Evolutionary conservation across 23 red algal species (phyloP), one percentile per base, ranked within the genome.

Genomic region (Agarophyton chilense): DNA sequence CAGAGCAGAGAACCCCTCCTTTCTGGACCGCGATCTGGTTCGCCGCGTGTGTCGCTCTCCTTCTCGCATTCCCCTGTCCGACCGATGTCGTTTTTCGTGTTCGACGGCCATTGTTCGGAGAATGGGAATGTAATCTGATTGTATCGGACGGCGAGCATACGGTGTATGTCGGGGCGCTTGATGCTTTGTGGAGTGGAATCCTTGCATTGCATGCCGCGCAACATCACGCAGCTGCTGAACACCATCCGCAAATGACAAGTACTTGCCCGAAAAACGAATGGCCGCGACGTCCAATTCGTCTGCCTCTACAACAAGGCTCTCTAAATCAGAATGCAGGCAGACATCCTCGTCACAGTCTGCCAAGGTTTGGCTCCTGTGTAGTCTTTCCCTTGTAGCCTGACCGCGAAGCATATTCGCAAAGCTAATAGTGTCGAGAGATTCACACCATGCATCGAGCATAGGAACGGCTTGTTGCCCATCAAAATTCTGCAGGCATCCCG

Each of bases 61-160:
- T 45, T 28, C 53, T 26, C 72, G 67, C 19, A 8, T 74, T 10
- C 49, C 67, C 13, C 11, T 38, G 64, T 45, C 58, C 8, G 17
- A 10, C 24, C 32, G 50, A 52, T 9, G 13, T 29, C 29, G 24
- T 7, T 17, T 87, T 56, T 44, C 82, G 41, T 87, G 47, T 26
- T 54, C 50, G 6, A 56, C 47, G 10, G 73, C 85, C 85, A 89
- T 89, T 10, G 85, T 78, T 62, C 70, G 65, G 5, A 89, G 55
- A 17, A 34, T 55, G 9, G 85, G 85, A 1, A 89, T 57, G 71
- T 89, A 89, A 10, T 89, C 85, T 7, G 73, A 32, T 18, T 78
- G 2, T 22, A 79, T 67, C 38, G 85, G 53, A 2, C 72, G 52
- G 11, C 72, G 43, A 26, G 85, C 7, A n/a, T 44, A 61, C 51